Evolutionary conservation across 2,329 filamentous ascomycete species (phyloP).

Genomic region (Fusarium tupiense): DNA sequence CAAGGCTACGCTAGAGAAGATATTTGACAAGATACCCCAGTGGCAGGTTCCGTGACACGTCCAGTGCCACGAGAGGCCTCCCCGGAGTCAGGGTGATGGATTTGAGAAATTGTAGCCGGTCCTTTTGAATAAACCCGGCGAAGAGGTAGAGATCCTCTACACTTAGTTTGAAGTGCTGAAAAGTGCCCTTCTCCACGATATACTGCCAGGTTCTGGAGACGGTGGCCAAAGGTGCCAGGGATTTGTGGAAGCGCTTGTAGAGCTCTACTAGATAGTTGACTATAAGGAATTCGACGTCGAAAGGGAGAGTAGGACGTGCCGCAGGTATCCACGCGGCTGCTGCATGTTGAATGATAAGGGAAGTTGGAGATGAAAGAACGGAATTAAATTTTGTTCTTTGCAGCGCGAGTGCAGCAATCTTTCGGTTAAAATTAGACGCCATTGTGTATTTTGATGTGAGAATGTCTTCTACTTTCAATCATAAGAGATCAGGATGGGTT

Average conservation of each 20-base stretch:
- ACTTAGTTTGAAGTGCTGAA: not conserved
- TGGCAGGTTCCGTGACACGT: not conserved
- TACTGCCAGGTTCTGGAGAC: not conserved
- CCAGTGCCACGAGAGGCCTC: no score
- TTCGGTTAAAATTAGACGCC: no score
- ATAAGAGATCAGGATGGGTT: no score
- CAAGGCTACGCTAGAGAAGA: not conserved
- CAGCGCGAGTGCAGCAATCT: no score
- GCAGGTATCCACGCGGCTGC: fast-evolving
- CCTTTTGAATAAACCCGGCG: not conserved
- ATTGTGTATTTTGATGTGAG: no score
- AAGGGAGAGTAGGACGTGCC: not conserved
- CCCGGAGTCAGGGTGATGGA: not conserved
- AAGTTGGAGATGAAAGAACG: no score
- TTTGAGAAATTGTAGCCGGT: not conserved
- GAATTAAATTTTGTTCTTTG: no score
- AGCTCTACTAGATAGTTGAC: not conserved
- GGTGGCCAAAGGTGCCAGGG: not conserved
- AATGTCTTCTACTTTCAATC: no score
- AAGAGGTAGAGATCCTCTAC: not conserved
- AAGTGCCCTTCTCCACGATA: not conserved
- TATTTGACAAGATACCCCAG: not conserved
- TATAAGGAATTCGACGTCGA: not conserved
- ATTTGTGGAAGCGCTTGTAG: fast-evolving
- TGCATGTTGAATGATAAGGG: fast-evolving